phyloP scores from a whole-genome alignment of 2,329 filamentous ascomycete species.

The Zymoseptoria ardabiliae region DNA sequence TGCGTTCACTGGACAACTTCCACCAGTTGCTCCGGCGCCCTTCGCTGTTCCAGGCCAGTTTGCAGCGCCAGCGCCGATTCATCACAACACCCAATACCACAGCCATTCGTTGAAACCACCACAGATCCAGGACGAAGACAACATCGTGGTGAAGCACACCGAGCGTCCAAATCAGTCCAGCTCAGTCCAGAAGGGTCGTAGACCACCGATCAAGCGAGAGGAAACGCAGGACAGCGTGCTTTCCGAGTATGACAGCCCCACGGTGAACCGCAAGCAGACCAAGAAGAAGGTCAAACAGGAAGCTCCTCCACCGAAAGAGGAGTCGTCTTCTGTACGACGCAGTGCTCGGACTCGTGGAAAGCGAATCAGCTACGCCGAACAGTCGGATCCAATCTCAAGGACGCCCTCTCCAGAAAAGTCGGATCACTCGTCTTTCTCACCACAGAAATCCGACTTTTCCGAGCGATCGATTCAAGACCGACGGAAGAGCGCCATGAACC shows the following conservation, averaged over 20 bases:
- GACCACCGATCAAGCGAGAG: background rate
- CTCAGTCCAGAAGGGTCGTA: background rate
- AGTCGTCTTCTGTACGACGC: constrained; percentile 7
- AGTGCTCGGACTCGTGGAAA: constrained; percentile 13
- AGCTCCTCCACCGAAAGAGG: constrained; percentile 2
- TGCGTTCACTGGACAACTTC: background rate
- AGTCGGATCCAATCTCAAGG: constrained; percentile 3
- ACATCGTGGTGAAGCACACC: background rate
- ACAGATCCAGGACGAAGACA: background rate
- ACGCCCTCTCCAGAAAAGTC: constrained; percentile 13
- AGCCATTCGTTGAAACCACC: background rate
- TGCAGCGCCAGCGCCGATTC: background rate
- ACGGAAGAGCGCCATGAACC: background rate
- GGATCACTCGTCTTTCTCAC: constrained; percentile 10
- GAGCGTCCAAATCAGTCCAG: too few species aligned
- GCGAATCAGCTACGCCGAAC: constrained; percentile 15
- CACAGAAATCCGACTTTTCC: constrained; percentile 1
- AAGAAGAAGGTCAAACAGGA: constrained; percentile 3
- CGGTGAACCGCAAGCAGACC: constrained; percentile 1
- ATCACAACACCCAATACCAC: background rate
- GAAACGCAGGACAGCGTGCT: background rate
- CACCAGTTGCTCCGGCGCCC: background rate
- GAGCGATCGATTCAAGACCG: background rate
- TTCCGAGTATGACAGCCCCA: background rate
- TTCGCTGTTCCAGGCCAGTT: background rate